A percentile compares a stretch with the other conserved stretches of the same genome.
These are phyloP conservation scores for Claviceps citrina DNA, from an alignment of 2,329 filamentous ascomycete genomes.

Conservation along the genomic window DNA sequence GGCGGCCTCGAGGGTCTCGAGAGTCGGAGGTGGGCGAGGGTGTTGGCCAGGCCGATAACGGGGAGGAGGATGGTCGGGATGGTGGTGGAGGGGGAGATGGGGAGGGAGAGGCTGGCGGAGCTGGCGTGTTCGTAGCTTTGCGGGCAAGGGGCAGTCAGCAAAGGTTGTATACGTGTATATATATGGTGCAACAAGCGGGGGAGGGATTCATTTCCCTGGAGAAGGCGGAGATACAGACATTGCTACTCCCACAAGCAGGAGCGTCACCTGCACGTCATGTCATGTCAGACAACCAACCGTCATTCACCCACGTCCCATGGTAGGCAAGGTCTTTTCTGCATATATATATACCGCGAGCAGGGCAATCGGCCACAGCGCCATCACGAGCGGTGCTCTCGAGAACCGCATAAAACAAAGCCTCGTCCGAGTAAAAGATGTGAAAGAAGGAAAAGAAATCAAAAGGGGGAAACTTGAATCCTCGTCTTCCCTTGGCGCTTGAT, in stretches of 20 bases:
- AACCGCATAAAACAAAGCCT: too few species aligned
- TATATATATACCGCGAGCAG: slow-evolving; percentile 1
- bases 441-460: too few species aligned
- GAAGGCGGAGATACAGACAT: background rate
- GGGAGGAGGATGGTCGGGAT: slow-evolving; percentile 2
- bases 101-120: slow-evolving; percentile 3
- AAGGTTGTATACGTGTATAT: too few species aligned
- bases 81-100: slow-evolving; percentile 2
- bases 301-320: background rate
- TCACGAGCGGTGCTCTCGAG: too few species aligned
- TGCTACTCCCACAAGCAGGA: background rate
- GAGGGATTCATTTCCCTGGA: too few species aligned
- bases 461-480: too few species aligned
- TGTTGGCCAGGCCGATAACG: background rate
- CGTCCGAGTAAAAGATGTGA: too few species aligned
- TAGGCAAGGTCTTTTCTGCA: background rate
- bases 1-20: too few species aligned
- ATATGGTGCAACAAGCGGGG: too few species aligned
- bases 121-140: slow-evolving; percentile 4
- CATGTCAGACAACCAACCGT: background rate
- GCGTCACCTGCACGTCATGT: background rate
- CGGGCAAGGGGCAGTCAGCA: too few species aligned
- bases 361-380: background rate
- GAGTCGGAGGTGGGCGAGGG: background rate
- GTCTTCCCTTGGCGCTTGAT: too few species aligned